A percentile compares a stretch with the other conserved stretches of the same genome.
phyloP scores from a whole-genome alignment of 2,329 filamentous ascomycete species.

The Harringtonia lauricola region DNA sequence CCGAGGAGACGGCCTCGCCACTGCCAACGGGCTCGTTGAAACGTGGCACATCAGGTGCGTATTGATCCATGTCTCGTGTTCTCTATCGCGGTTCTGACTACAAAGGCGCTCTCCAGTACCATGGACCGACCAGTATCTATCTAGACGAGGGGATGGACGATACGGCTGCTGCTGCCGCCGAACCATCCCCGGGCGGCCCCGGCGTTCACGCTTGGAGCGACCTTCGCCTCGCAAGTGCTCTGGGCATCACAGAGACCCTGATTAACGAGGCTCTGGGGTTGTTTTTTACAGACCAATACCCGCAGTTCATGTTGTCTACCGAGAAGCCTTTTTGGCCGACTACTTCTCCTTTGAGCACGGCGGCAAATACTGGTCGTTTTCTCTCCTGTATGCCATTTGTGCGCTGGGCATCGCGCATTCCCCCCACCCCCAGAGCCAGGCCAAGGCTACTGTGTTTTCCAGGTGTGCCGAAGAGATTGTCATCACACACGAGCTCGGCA shows the following conservation, averaged over 20 bases:
- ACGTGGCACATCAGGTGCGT: background rate
- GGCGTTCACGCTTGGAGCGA: background rate
- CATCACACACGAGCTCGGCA: background rate
- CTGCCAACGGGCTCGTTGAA: background rate
- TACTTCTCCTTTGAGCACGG: background rate
- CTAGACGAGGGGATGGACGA: background rate
- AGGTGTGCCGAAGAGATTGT: background rate
- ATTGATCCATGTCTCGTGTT: background rate
- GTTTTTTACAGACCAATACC: background rate
- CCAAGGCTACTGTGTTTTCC: background rate
- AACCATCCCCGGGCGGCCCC: background rate
- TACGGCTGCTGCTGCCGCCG: background rate
- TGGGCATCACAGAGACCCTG: background rate
- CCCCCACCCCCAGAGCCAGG: background rate
- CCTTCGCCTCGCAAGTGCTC: background rate
- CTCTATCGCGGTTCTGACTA: background rate
- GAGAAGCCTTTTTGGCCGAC: background rate
- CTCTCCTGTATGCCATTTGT: background rate
- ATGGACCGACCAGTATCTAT: conserved; percentile 1
- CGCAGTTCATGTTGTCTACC: conserved; percentile 1
- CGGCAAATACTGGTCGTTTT: conserved; percentile 1
- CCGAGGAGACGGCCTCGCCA: background rate
- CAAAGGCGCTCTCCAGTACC: background rate
- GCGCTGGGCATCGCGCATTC: background rate
- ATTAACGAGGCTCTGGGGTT: background rate